Evolutionary conservation across 257 asterid species (phyloP).

Genomic region (Solanum bulbocastanum): DNA sequence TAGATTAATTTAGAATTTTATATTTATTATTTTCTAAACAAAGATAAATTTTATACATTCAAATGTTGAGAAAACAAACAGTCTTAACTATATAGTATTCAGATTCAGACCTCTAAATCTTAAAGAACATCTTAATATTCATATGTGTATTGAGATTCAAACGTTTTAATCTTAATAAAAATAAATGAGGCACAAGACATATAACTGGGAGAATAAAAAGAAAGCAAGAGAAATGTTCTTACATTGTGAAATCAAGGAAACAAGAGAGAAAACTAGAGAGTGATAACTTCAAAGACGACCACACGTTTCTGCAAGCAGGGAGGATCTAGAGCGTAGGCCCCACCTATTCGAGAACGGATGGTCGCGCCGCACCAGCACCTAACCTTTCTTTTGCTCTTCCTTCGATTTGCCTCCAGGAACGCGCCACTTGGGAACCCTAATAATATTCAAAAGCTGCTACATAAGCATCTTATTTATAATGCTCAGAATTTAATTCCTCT

Average conservation of each 20-base stretch:
- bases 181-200: not conserved
- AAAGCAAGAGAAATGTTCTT: not conserved
- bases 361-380: not conserved
- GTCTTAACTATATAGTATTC: no score
- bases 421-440: not conserved
- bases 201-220: not conserved
- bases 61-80: no score
- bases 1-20: no score
- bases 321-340: not conserved
- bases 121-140: no score
- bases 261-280: not conserved
- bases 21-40: no score
- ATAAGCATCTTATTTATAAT: not conserved
- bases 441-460: not conserved
- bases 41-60: no score
- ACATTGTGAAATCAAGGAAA: not conserved
- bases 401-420: not conserved
- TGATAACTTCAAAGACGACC: not conserved
- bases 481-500: not conserved
- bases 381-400: not conserved
- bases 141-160: no score
- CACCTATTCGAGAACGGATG: not conserved
- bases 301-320: not conserved
- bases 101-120: no score
- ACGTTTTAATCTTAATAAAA: no score